Conservation (phyloP, 441 rosid genomes). For the Gossypium lobatum region DNA sequence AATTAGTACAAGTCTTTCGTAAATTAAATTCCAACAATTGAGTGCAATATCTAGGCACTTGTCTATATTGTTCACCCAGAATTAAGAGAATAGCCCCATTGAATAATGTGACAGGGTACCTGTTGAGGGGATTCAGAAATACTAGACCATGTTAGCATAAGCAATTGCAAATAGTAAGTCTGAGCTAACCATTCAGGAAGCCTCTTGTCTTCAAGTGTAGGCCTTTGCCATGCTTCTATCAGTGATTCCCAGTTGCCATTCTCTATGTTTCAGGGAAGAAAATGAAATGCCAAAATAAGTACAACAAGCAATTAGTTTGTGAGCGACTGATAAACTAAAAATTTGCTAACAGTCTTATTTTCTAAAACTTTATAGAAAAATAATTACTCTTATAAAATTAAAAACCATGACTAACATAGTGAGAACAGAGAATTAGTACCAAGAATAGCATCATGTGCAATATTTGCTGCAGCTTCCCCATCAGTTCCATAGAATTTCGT, state of each 20-base stretch:
- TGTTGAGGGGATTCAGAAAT: slow-evolving; percentile 21
- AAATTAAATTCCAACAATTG: background rate
- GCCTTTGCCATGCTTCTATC: slow-evolving; percentile 88
- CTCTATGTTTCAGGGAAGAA: slow-evolving; percentile 28
- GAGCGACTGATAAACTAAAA: slow-evolving; percentile 1
- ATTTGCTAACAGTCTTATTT: background rate
- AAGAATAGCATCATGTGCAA: slow-evolving; percentile 76
- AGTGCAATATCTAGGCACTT: slow-evolving; percentile 31
- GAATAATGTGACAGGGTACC: slow-evolving; percentile 81
- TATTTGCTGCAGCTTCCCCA: slow-evolving; percentile 72
- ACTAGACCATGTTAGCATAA: slow-evolving; percentile 7
- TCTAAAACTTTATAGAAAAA: background rate
- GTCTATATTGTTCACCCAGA: slow-evolving; percentile 93
- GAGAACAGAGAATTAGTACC: slow-evolving; percentile 33
- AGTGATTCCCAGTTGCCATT: slow-evolving; percentile 72
- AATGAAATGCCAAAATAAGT: background rate
- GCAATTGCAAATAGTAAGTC: slow-evolving; percentile 1
- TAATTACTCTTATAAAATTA: background rate
- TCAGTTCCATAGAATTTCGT: slow-evolving; percentile 68
- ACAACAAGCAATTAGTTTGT: background rate
- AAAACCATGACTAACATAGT: background rate
- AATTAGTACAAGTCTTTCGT: background rate
- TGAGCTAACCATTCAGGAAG: slow-evolving; percentile 73
- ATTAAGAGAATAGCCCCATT: slow-evolving; percentile 89
- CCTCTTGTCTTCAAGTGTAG: slow-evolving; percentile 79